Base-by-base conservation (phyloP, 2,329 filamentous ascomycete genomes). In the Trichoderma sp. region DNA sequence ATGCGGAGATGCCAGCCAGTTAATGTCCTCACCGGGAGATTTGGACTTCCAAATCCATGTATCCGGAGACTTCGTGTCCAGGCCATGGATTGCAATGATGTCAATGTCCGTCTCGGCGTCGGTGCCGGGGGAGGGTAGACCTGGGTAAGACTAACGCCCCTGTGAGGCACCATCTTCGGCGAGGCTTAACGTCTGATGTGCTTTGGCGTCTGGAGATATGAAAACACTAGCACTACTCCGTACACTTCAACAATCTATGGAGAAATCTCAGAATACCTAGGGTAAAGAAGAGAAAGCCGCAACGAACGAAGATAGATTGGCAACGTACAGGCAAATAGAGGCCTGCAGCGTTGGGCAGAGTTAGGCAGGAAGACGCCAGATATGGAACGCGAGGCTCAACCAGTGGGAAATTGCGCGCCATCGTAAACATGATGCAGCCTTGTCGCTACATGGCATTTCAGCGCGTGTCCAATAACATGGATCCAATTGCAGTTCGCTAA, bases 41-140 rank as follows among this genome's bases (percentile, higher is more conserved):
- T 63, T 11, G 18, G 64, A 59, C 27, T 75, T 75, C 77, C 77
- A 80, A 60, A 65, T 78, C 81, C 80, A 83, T 4, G 81, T 82
- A 27, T 80, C 79, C 4, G 77, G 80, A 53, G 80, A 81, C n/a
- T 77, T 78, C 11, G 81, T 81, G 68, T 83, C 79, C 33, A 83
- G 76, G 75, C 81, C 79, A 78, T 81, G 85, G 38, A 86, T 83
- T n/a, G 85, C 77, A 35, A 84, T 82, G 62, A 85, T 79, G 14
- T 82, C 81, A 27, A 78, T 67, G 12, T 81, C 77, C 14, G 67
- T 31, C n/a, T 63, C 60, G 29, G 18, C 29, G 16, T 35, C 60
- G 60, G 18, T 6, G 50, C 2, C 50, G 2, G 50, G 50, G 50
- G 14, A 56, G 50, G 50, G 21, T 56, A 5, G n/a, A 56, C 6